Evolutionary conservation across 371 early-diverging fungal genomes (phyloP).

Genomic region (Syncephalastrum racemosum): DNA sequence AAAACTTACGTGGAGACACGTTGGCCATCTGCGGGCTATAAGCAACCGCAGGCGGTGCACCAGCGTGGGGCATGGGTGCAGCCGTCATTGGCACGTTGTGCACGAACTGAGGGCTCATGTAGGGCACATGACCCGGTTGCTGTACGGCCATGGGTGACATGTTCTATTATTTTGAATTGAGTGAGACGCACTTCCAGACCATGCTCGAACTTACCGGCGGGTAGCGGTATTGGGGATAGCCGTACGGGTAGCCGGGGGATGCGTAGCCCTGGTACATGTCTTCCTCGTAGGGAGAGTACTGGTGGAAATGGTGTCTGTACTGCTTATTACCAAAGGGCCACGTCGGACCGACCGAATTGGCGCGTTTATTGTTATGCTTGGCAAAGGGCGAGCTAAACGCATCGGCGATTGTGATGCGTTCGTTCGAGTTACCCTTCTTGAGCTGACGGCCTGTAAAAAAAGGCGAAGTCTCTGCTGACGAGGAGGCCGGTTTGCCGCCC

Average conservation of each 20-base stretch:
- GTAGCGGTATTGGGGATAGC: constrained; percentile 48
- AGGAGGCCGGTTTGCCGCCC: constrained; percentile 10
- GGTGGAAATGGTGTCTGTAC: constrained; percentile 43
- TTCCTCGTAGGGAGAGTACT: constrained; percentile 36
- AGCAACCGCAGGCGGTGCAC: constrained; percentile 31
- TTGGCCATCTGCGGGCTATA: constrained; percentile 51
- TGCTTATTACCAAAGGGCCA: constrained; percentile 53
- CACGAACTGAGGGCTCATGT: constrained; percentile 52
- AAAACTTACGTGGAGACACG: constrained; percentile 46
- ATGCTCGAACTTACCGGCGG: constrained; percentile 25
- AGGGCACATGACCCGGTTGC: constrained; percentile 36
- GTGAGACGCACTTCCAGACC: neutral
- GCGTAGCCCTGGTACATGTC: constrained; percentile 37
- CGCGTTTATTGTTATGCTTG: constrained; percentile 22
- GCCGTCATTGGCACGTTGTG: constrained; percentile 36
- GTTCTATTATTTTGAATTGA: neutral
- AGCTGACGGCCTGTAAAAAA: constrained; percentile 33
- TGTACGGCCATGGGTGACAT: constrained; percentile 33
- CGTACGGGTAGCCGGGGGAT: constrained; percentile 43
- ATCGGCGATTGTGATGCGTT: constrained; percentile 20
- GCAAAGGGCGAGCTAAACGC: constrained; percentile 36
- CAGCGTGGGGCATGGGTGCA: constrained; percentile 37
- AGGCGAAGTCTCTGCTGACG: constrained; percentile 22
- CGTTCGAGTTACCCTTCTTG: constrained; percentile 16
- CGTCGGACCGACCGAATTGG: constrained; percentile 46